Base-by-base conservation (phyloP, 371 early-diverging fungal species). In the Mortierella sp. region DNA sequence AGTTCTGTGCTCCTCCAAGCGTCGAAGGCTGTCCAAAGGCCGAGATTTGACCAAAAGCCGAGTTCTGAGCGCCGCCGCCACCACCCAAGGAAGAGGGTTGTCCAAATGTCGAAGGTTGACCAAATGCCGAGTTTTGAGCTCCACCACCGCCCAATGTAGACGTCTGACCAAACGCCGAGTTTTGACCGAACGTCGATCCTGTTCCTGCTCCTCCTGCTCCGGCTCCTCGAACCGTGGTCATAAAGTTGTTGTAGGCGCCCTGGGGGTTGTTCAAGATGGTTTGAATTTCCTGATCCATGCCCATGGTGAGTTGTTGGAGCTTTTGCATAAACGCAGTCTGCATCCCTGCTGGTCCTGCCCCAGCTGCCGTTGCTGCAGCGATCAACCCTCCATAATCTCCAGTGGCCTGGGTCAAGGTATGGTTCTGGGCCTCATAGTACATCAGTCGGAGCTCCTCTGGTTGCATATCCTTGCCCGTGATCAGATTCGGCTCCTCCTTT, bases 401-500 rank as follows among this genome's bases (percentile, higher is more conserved):
- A 34, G 83, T 75, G 24, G 41, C 52, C 34, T 72, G 79, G 1
- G 64, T 19, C 29, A 78, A 24, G 2, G 68, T 45, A 24, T 70
- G 66, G 41, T 83, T 74, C 53, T 71, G 67, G 61, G 79, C 73
- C 26, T 70, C 73, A 70, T 91, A 91, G 70, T 87, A 92, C 64
- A 80, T 79, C 37, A 88, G 69, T 22, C 92, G 87, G 72, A 91
- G 89, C 68, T 92, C 92, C 71, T 92, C 92, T 22, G 86, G 86
- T 70, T 89, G 89, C 72, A 80, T 71, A 63, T 92, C 92, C 10
- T 87, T 86, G 19, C 91, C 92, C 2, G 87, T 86, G 67, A 92
- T 88, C 70, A 92, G 43, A 53, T 91, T 92, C 19, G 91, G 91
- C 58, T 92, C 92, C 58, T 90, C 91, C 76, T 92, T 92, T 55